These are phyloP conservation scores for Cyclanthera cordifolia DNA, from an alignment of 306 rosid species.

Conservation along the genomic window DNA sequence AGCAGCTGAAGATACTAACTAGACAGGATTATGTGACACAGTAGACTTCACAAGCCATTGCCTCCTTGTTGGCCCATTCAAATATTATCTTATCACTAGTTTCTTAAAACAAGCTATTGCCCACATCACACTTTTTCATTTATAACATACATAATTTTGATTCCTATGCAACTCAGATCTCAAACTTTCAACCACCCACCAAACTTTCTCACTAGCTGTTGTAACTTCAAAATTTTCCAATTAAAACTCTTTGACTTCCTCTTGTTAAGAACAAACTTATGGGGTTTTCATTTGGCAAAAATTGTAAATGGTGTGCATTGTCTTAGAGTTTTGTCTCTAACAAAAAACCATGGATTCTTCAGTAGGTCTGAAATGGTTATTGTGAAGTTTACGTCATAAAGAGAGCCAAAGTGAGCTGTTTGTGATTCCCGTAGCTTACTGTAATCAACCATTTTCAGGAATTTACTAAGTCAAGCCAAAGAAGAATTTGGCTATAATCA, in stretches of 20 bases:
- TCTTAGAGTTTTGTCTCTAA: neutral
- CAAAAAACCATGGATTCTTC: neutral
- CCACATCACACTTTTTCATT: neutral
- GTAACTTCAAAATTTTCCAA: neutral
- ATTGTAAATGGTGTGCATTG: neutral
- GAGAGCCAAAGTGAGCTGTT: neutral
- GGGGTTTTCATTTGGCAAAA: neutral
- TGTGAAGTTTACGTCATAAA: neutral
- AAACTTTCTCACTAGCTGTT: neutral
- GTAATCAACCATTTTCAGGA: neutral
- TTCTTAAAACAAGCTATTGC: neutral
- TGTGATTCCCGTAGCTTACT: neutral
- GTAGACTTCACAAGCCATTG: neutral
- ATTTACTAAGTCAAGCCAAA: neutral
- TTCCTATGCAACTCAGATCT: neutral
- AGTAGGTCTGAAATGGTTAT: neutral
- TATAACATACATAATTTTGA: neutral
- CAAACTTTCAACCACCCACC: neutral
- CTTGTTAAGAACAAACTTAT: neutral
- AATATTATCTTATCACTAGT: neutral
- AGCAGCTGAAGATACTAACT: neutral
- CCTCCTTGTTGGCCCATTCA: slow-evolving; percentile 9
- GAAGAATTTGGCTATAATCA: neutral
- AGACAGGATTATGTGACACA: neutral
- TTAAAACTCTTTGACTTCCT: neutral